Conservation (phyloP, 2,329 filamentous ascomycete species). For the Trichoderma harzianum region DNA sequence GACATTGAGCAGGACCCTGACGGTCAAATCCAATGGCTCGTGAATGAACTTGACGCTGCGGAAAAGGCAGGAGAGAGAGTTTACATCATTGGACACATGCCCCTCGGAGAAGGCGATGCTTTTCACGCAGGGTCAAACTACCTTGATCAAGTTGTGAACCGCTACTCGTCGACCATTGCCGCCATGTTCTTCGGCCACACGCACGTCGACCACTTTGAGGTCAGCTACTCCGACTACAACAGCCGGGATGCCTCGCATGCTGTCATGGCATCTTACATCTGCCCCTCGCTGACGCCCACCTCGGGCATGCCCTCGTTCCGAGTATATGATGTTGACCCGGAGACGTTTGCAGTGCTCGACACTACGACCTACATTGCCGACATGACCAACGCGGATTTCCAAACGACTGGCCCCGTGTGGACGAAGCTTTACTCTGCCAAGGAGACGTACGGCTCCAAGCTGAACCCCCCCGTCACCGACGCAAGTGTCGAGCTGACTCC, state of each 20-base stretch:
- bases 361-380: conserved; percentile 53
- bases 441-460: conserved; percentile 47
- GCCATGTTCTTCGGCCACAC: conserved; percentile 58
- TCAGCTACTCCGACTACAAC: conserved; percentile 50
- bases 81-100: conserved; percentile 58
- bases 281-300: conserved; percentile 52
- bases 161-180: conserved; percentile 52
- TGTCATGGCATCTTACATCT: conserved; percentile 50
- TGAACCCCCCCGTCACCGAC: conserved; percentile 39
- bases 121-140: conserved; percentile 52
- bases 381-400: conserved; percentile 43
- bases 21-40: conserved; percentile 52
- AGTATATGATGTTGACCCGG: conserved; percentile 56
- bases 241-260: conserved; percentile 42
- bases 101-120: conserved; percentile 47
- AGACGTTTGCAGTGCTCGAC: conserved; percentile 54
- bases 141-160: conserved; percentile 51
- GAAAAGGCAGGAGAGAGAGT: conserved; percentile 51
- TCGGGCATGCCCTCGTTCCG: conserved; percentile 56
- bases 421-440: conserved; percentile 55
- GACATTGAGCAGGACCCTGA: conserved; percentile 47
- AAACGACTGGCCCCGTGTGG: conserved; percentile 48
- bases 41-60: conserved; percentile 49
- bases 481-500: conserved; percentile 47
- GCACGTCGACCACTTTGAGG: conserved; percentile 54